phyloP scores from a whole-genome alignment of 129 eudicot species.

The Saposhnikovia divaricata region DNA sequence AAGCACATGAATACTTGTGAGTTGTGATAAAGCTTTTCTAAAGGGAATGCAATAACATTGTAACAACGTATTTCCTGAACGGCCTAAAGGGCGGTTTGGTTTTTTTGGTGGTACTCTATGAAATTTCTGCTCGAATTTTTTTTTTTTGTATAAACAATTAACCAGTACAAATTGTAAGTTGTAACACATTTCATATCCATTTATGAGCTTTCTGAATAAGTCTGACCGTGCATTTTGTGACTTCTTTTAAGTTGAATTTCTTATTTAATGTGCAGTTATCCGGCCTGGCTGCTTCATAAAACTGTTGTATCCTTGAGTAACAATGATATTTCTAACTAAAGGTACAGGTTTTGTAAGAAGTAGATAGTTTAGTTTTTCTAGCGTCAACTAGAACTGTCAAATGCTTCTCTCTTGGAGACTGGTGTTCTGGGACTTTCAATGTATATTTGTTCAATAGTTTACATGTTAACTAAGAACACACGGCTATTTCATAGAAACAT shows the following conservation, averaged over 20 bases:
- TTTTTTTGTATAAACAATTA: background rate
- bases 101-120: background rate
- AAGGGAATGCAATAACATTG: background rate
- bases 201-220: background rate
- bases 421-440: background rate
- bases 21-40: background rate
- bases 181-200: background rate
- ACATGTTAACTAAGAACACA: background rate
- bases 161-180: background rate
- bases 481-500: background rate
- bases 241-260: background rate
- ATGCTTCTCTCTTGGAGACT: background rate
- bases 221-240: background rate
- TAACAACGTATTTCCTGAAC: background rate
- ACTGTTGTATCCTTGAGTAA: background rate
- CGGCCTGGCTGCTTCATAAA: background rate
- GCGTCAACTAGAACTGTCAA: background rate
- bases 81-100: background rate
- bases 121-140: background rate
- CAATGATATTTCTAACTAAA: background rate
- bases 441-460: background rate
- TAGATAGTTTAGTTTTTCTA: background rate
- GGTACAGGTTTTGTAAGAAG: background rate
- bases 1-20: background rate
- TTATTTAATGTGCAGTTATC: background rate